A percentile compares a stretch with the other conserved stretches of the same genome.
phyloP scores from a whole-genome alignment of 768 basidiomycete genomes.

The Agaricus subrufescens region DNA sequence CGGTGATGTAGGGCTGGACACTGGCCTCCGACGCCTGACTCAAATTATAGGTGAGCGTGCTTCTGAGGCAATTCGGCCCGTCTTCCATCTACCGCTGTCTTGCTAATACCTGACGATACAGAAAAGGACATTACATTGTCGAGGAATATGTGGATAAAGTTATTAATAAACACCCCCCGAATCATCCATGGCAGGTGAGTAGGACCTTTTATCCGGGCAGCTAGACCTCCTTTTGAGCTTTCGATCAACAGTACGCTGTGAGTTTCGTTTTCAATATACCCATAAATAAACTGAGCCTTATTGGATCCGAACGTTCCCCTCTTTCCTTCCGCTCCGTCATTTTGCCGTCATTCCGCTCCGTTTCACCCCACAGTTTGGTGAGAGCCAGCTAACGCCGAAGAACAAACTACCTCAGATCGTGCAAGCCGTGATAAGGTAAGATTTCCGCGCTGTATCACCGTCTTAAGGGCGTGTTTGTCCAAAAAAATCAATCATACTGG shows the following conservation, averaged over 20 bases:
- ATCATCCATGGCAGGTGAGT: constrained; percentile 70
- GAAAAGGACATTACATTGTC: constrained; percentile 71
- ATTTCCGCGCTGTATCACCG: constrained; percentile 12
- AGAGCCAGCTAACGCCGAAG: constrained; percentile 66
- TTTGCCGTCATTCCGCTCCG: background rate
- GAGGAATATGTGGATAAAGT: constrained; percentile 64
- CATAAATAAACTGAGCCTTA: background rate
- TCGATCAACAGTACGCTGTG: constrained; percentile 56
- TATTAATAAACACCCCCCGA: constrained; percentile 57
- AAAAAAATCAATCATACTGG: too few species aligned
- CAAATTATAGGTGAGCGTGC: constrained; percentile 64
- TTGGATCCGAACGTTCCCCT: background rate
- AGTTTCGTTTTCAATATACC: constrained; percentile 18
- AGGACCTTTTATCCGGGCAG: constrained; percentile 2
- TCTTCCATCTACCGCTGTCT: background rate
- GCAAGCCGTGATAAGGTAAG: constrained; percentile 66
- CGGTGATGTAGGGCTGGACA: constrained; percentile 44
- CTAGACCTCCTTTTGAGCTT: background rate
- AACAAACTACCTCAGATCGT: constrained; percentile 67
- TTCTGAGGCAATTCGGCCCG: background rate
- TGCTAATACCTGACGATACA: constrained; percentile 23
- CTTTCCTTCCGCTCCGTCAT: background rate
- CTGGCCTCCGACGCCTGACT: constrained; percentile 76
- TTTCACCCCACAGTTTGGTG: constrained; percentile 56
- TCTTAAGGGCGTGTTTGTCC: background rate